phyloP scores from a whole-genome alignment of 441 rosid genomes.

The Adansonia gregorii region DNA sequence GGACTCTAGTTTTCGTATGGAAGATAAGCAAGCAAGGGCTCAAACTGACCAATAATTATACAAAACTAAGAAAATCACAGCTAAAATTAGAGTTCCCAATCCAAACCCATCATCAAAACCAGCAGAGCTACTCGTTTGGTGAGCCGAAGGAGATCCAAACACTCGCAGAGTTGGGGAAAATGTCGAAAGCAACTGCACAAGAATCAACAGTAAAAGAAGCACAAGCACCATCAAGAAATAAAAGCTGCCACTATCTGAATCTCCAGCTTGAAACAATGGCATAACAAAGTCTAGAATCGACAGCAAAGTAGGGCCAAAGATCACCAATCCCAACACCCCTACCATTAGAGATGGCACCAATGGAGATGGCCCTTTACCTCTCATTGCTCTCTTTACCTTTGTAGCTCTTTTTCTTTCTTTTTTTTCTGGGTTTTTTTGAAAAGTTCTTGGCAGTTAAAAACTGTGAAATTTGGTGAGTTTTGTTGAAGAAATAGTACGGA shows the following conservation, averaged over 20 bases:
- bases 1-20: no score
- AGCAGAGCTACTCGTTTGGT: not conserved
- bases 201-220: slow-evolving; percentile 21
- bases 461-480: slow-evolving; percentile 1
- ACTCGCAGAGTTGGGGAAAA: not conserved
- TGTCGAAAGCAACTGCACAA: slow-evolving; percentile 14
- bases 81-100: slow-evolving; percentile 17
- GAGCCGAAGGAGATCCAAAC: not conserved
- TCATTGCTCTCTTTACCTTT: slow-evolving; percentile 28
- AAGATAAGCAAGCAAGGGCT: not conserved
- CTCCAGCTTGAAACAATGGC: slow-evolving; percentile 31
- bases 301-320: slow-evolving; percentile 38
- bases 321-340: slow-evolving; percentile 43
- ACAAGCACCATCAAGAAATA: not conserved
- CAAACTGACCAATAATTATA: not conserved
- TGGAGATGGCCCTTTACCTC: slow-evolving; percentile 50
- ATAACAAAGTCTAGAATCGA: slow-evolving; percentile 27
- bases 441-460: not conserved
- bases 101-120: slow-evolving; percentile 25
- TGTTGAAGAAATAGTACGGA: slow-evolving; percentile 32
- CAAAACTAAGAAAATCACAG: slow-evolving; percentile 25
- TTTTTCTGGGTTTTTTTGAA: not conserved
- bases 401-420: not conserved
- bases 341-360: slow-evolving; percentile 48
- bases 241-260: not conserved